Base-by-base conservation (phyloP, 345 rosid species). In the Trapa incisa region DNA sequence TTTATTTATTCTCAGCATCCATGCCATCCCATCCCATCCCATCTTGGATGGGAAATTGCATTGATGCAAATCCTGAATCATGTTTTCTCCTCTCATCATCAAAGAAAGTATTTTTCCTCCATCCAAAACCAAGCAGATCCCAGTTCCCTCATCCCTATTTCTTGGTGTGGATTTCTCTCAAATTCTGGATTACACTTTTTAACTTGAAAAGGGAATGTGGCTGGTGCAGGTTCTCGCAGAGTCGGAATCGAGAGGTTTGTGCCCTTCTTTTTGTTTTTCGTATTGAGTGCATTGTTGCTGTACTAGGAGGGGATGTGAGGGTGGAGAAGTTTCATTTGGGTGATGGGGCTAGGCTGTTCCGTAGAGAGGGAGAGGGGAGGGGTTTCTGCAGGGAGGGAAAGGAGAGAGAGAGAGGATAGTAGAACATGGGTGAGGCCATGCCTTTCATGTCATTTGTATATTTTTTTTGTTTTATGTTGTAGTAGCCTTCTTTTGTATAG, bases 201-300 rank as follows among this genome's bases (percentile, higher is more conserved):
- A 37, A 36, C 63, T 57, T 45, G 35, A 47, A 60, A 37, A 7
- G 33, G 17, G 2, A 4, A 38, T 33, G 35, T 22, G 29, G 29
- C 13, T 43, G 68, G 65, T 65, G 89, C 94, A 93, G 98, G 98
- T 65, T 75, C 73, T 70, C 77, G 77, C 37, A 64, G 73, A 65
- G 70, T 74, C 64, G 78, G 69, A 57, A 42, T 82, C 76, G 86
- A 82, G 78, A 47, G 65, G n/a, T 64, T 73, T 73, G 76, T 79
- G 52, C 75, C 84, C 74, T 79, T 88, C 78, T 75, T 84, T 22
- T 22, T 0, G 85, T 78, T 90, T 74, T 84, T 84, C 72, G 68
- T 79, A 71, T 81, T 82, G 68, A 61, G 81, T 75, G 65, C 85
- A 73, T 70, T 85, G 70, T 56, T 82, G 79, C 78, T 68, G 78